Base-by-base conservation (phyloP, 148 eudicot species). In the Beta vulgaris region DNA sequence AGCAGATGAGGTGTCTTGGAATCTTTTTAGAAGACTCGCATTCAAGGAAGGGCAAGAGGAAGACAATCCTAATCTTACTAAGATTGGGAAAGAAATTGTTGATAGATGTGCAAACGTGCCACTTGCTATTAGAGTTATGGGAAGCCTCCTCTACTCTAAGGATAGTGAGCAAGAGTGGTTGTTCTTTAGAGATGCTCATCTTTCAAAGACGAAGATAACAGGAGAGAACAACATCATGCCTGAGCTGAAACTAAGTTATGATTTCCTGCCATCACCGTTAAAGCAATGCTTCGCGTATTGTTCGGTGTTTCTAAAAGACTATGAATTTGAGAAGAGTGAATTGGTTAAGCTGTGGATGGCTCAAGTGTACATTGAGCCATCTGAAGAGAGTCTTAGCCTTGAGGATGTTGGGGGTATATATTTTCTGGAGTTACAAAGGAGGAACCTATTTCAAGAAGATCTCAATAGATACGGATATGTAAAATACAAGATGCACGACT, bases 291-390 rank as follows among this genome's bases (percentile, higher is more conserved):
- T 78, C 65, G 71, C 76, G 1, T 78, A 78, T 40, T 78, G 76
- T 72, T 78, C 80, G 7, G 42, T 78, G n/a, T 72, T 71, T 26
- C 76, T 63, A 0, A 62, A 78, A 31, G 76, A 42, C 6, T 5
- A 37, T 5, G 23, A 0, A 35, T 72, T 72, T 10, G 12, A 31
- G 13, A 78, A 65, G 32, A 14, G 32, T 7, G 28, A 54, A 16
- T 25, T 78, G 63, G 57, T 78, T 40, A 65, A 21, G 15, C 11
- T 72, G 25, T 78, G 76, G 81, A 64, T 78, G 53, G 81, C 81
- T 28, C 76, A 72, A 31, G 76, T 76, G 4, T 78, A 49, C 21
- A 0, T 78, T 19, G 29, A 74, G 32, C 58, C 42, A 59, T 60
- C 14, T 6, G 26, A 64, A 35, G 40, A 29, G 40, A 31, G 39